Evolutionary conservation across 1,284 basidiomycete genomes (phyloP), one percentile per base, ranked within the genome.

Genomic region (Tylopilus sp.): DNA sequence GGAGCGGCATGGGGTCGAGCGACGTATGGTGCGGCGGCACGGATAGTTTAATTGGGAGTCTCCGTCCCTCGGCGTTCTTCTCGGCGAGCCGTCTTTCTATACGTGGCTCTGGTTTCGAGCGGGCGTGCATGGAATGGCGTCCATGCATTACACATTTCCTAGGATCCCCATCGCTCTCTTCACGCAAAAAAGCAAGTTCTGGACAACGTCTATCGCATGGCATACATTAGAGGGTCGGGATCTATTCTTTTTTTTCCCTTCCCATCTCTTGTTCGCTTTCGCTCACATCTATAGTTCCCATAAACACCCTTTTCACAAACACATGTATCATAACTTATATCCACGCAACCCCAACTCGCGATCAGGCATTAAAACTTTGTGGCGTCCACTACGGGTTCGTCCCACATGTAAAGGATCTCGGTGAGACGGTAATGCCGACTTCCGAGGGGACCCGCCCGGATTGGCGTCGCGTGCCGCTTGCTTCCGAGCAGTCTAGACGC

Each of bases 261-360:
- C 23, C 15, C 41, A 42, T 37, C 26, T n/a, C 21, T 30, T 13
- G 6, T 19, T 37, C 19, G 23, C 8, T 41, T 28, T 41, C 19
- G 29, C 9, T 38, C 42, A 21, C 31, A 38, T 51, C 37, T 48
- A 51, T 39, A 41, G 48, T 43, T 40, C 36, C 39, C 25, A 31
- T 35, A 42, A 35, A 26, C n/a, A n/a, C n/a, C 34, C 16, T 11
- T 2, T 23, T 4, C 13, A 16, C 26, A 42, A 34, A 55, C 45
- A 8, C 43, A 34, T 57, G 55, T 57, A 57, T 49, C 30, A 59
- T 48, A 53, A 12, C 34, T n/a, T 44, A 47, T 43, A 44, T 19
- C 31, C 18, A 19, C 21, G 37, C 41, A 59, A 59, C 38, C 53
- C 56, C 56, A 54, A 48, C 56, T 58, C 56, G 51, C 19, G 7